phyloP scores from a whole-genome alignment of 495 filamentous ascomycete species.

The Tuber calosporum region DNA sequence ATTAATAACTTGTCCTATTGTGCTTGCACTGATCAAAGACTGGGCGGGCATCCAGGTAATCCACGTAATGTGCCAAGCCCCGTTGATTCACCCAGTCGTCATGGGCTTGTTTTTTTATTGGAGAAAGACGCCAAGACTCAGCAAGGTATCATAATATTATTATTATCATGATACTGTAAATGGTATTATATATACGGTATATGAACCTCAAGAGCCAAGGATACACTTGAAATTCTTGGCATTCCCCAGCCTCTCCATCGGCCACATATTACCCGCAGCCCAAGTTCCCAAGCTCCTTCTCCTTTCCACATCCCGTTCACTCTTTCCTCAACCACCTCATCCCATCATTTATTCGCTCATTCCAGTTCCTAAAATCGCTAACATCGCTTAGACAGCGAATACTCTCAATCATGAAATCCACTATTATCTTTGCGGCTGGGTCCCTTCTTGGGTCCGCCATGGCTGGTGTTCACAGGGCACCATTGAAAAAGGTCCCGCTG shows the following conservation, averaged over 20 bases:
- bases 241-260: constrained; percentile 28
- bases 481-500: constrained; percentile 92
- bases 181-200: no score
- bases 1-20: neutral
- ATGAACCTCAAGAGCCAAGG: neutral
- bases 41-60: neutral
- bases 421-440: constrained; percentile 62
- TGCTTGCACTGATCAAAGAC: neutral
- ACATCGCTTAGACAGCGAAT: constrained; percentile 6
- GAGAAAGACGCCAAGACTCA: neutral
- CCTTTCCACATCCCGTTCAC: constrained; percentile 21
- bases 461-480: constrained; percentile 84
- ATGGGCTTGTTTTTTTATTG: neutral
- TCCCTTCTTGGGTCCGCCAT: constrained; percentile 77
- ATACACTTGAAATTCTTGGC: constrained; percentile 17
- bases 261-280: constrained; percentile 12
- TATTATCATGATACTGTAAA: no score
- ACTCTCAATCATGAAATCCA: constrained; percentile 65
- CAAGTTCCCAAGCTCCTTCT: constrained; percentile 7
- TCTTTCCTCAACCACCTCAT: constrained; percentile 9
- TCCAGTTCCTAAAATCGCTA: constrained; percentile 6
- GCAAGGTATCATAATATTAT: neutral
- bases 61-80: neutral
- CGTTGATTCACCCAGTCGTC: neutral
- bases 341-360: constrained; percentile 6